A percentile compares a stretch with the other conserved stretches of the same genome.
Evolutionary conservation across 1,284 basidiomycete species (phyloP).

Genomic region (Stygiomarasmius scandens): DNA sequence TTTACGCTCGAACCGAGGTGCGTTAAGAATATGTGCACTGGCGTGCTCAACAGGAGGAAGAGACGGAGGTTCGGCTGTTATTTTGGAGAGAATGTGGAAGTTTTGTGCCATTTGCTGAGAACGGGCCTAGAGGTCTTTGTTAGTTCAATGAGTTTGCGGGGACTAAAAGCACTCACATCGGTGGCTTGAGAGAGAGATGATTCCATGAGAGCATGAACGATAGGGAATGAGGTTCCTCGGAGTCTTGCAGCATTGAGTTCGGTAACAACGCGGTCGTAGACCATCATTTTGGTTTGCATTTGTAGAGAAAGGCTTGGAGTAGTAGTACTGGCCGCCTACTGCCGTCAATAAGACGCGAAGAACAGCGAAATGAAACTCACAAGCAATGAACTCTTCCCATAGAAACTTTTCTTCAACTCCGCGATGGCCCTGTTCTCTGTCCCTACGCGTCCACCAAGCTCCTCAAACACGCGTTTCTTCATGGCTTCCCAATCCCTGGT

Average conservation of each 20-base stretch:
- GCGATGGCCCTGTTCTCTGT: constrained; percentile 55
- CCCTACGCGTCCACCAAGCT: constrained; percentile 71
- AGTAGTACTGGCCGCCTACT: constrained; percentile 22
- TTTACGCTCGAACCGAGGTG: constrained; percentile 73
- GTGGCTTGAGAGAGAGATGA: constrained; percentile 58
- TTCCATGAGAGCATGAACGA: constrained; percentile 70
- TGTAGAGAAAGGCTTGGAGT: constrained; percentile 65
- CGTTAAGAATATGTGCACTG: constrained; percentile 76
- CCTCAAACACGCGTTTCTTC: constrained; percentile 89
- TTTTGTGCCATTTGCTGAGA: constrained; percentile 62
- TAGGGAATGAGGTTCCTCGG: constrained; percentile 72
- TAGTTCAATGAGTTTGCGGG: background rate
- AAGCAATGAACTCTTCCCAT: constrained; percentile 45
- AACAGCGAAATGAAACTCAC: constrained; percentile 25
- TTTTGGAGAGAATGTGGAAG: constrained; percentile 73
- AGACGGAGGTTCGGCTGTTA: constrained; percentile 67
- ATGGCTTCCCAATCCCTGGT: constrained; percentile 88
- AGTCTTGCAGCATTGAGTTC: constrained; percentile 76
- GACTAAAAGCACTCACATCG: constrained; percentile 48
- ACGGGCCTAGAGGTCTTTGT: constrained; percentile 43
- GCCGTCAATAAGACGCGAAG: background rate
- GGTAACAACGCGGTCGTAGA: constrained; percentile 82
- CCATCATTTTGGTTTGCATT: constrained; percentile 94
- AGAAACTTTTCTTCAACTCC: constrained; percentile 63
- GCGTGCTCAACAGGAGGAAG: constrained; percentile 75